phyloP scores from a whole-genome alignment of 169 alveolate genomes.

The Plasmodium cynomolgi region DNA sequence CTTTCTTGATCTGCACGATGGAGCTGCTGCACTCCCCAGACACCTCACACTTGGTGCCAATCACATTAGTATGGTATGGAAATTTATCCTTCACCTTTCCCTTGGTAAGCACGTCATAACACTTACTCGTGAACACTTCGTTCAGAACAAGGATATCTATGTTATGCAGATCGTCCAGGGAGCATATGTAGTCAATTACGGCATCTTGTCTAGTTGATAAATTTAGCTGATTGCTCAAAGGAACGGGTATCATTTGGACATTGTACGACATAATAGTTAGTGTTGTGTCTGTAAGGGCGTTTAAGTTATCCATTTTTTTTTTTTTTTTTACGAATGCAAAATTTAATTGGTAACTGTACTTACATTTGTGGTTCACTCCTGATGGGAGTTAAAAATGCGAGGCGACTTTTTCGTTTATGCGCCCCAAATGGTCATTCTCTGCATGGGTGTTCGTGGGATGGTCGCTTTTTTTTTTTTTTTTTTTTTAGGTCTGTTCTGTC shows the following conservation, averaged over 20 bases:
- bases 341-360: background rate
- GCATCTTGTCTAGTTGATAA: slow-evolving; percentile 13
- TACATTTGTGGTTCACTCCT: background rate
- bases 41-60: background rate
- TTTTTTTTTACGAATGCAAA: background rate
- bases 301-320: background rate
- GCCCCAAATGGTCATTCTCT: too few species aligned
- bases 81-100: slow-evolving; percentile 30
- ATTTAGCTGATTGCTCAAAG: slow-evolving; percentile 38
- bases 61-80: slow-evolving; percentile 75
- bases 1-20: background rate
- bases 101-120: slow-evolving; percentile 39
- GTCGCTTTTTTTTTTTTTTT: too few species aligned
- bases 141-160: slow-evolving; percentile 79
- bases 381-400: too few species aligned
- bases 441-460: too few species aligned
- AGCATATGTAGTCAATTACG: slow-evolving; percentile 29
- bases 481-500: background rate
- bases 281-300: background rate
- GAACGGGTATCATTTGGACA: slow-evolving; percentile 76
- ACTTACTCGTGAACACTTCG: slow-evolving; percentile 74
- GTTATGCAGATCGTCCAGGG: slow-evolving; percentile 55
- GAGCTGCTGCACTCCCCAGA: background rate
- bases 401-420: too few species aligned
- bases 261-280: slow-evolving; percentile 80